These are phyloP conservation scores for Calonectria pseudoreteaudii DNA, from an alignment of 2,329 filamentous ascomycete genomes.

Conservation along the genomic window DNA sequence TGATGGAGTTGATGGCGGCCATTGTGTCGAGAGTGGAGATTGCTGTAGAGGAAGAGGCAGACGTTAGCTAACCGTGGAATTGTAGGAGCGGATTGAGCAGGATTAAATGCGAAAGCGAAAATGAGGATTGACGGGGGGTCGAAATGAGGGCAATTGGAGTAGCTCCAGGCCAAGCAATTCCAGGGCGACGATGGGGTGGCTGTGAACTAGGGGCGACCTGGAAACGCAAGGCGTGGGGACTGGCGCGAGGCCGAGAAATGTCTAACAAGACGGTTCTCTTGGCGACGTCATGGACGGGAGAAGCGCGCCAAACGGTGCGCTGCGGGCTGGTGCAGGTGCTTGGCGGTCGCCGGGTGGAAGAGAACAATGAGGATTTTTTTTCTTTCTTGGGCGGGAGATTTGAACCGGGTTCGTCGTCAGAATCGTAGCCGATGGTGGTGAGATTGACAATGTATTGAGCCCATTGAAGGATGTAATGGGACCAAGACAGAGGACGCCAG, in stretches of 20 bases:
- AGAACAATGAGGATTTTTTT: not conserved
- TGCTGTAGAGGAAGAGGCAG: slow-evolving; percentile 32
- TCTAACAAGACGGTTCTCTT: slow-evolving; percentile 21
- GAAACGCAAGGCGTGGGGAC: slow-evolving; percentile 4
- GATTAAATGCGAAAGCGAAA: not conserved
- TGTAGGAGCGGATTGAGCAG: slow-evolving; percentile 2
- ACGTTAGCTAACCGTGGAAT: slow-evolving; percentile 9
- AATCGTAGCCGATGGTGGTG: not conserved
- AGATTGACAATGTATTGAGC: not conserved
- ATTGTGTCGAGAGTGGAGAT: slow-evolving; percentile 50
- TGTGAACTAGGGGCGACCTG: slow-evolving; percentile 14
- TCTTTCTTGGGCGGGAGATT: slow-evolving; percentile 4
- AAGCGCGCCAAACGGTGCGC: not conserved
- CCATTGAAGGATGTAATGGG: not conserved
- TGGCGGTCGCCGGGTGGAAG: not conserved
- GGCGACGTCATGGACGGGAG: slow-evolving; percentile 26
- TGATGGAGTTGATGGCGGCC: slow-evolving; percentile 54
- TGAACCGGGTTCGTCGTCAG: slow-evolving; percentile 5
- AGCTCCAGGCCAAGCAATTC: slow-evolving; percentile 18
- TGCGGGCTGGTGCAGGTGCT: not conserved
- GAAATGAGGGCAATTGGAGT: slow-evolving; percentile 24
- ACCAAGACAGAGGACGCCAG: not conserved
- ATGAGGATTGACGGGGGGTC: not conserved
- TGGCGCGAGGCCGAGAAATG: not conserved
- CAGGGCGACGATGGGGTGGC: slow-evolving; percentile 12